Evolutionary conservation across 73 alveolate genomes (phyloP).

Genomic region (Tetrahymena malaccensis): DNA sequence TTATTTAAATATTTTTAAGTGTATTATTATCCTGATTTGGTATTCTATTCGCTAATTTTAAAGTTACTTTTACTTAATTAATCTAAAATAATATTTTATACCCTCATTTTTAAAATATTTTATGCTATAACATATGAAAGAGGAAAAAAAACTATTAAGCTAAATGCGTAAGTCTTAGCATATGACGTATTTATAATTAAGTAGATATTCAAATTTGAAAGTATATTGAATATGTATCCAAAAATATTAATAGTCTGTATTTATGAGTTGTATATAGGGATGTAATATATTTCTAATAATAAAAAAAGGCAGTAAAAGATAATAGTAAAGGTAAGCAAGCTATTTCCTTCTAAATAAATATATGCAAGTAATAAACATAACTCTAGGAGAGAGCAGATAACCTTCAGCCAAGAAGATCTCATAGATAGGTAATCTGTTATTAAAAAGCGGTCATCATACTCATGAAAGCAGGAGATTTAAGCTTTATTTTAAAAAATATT

Average conservation of each 20-base stretch:
- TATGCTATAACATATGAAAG: neutral
- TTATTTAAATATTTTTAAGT: neutral
- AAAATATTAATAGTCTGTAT: neutral
- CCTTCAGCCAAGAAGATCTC: neutral
- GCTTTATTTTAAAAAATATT: neutral
- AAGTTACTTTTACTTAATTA: neutral
- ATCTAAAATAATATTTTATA: neutral
- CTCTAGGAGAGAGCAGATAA: neutral
- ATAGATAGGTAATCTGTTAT: neutral
- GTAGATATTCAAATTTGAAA: neutral
- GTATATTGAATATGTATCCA: neutral
- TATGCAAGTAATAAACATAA: neutral
- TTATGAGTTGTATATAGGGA: neutral
- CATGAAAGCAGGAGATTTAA: neutral
- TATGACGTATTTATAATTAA: neutral
- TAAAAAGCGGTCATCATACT: neutral
- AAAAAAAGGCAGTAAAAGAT: neutral
- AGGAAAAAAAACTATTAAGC: neutral
- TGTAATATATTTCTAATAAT: neutral
- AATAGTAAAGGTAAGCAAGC: neutral
- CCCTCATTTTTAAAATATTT: neutral
- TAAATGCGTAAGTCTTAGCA: neutral
- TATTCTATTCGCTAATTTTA: neutral
- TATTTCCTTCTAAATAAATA: neutral
- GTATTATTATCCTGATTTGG: neutral